These are phyloP conservation scores for Fonsecaea multimorphosa DNA, from an alignment of 2,329 filamentous ascomycete genomes.

Conservation along the genomic window DNA sequence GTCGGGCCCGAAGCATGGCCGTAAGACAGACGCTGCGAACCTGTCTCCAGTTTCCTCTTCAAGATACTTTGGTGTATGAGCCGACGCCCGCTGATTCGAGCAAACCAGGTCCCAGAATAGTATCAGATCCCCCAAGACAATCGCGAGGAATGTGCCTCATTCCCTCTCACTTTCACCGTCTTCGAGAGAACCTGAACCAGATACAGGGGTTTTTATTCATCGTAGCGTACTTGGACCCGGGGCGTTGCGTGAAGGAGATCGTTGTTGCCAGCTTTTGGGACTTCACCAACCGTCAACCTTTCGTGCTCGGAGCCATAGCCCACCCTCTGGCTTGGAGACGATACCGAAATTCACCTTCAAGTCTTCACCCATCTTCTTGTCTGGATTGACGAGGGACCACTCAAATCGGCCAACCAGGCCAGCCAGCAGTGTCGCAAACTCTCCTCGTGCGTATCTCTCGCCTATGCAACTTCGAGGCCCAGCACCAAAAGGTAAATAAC, in stretches of 20 bases:
- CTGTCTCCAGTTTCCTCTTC: neutral
- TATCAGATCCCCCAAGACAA: neutral
- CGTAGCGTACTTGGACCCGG: neutral
- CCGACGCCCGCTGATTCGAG: neutral
- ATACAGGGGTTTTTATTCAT: no score
- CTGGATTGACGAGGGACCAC: conserved; percentile 20
- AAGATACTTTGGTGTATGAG: neutral
- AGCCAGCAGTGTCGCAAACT: conserved; percentile 83
- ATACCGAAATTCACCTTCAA: conserved; percentile 18
- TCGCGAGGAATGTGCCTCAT: neutral
- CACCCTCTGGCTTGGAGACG: conserved; percentile 15
- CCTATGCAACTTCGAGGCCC: conserved; percentile 51
- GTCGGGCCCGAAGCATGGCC: neutral
- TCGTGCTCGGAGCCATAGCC: conserved; percentile 11
- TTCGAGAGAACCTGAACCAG: neutral
- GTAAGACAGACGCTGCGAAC: neutral
- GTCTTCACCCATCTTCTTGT: conserved; percentile 19
- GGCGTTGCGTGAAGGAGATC: no score
- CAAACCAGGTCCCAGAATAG: neutral
- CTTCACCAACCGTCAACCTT: conserved; percentile 22
- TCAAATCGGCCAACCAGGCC: conserved; percentile 74
- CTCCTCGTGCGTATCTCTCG: conserved; percentile 66
- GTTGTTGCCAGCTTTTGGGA: neutral
- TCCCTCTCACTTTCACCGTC: neutral
- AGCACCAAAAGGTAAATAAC: conserved; percentile 77